Conservation (phyloP, 805 yeast species). For the Groenewaldozyma tartarivorans region DNA sequence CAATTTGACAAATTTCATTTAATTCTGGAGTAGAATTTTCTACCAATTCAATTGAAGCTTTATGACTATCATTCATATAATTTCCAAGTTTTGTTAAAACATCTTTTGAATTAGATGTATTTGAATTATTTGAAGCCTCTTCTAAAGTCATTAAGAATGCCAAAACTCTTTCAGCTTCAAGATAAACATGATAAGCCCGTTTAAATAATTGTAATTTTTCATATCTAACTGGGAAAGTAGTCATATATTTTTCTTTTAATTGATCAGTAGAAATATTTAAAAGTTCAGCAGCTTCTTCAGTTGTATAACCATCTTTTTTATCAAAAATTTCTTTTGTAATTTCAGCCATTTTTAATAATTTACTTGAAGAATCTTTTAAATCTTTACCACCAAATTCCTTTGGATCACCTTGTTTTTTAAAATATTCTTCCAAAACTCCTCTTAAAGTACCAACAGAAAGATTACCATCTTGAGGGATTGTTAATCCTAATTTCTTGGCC, state of each 20-base stretch:
- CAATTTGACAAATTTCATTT: conserved; percentile 45
- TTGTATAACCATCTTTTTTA: conserved; percentile 39
- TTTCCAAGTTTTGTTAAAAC: conserved; percentile 40
- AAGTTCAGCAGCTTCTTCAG: conserved; percentile 37
- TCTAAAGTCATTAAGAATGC: conserved; percentile 37
- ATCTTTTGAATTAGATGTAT: conserved; percentile 18
- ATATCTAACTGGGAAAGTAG: conserved; percentile 48
- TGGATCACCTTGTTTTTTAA: conserved; percentile 22
- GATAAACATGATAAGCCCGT: conserved; percentile 53
- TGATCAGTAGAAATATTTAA: conserved; percentile 36
- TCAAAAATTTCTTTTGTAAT: conserved; percentile 36
- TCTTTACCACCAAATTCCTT: conserved; percentile 35
- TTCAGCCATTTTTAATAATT: conserved; percentile 33
- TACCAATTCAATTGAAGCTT: conserved; percentile 38
- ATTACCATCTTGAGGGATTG: conserved; percentile 39
- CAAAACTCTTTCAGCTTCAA: conserved; percentile 52
- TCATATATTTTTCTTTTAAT: conserved; percentile 37
- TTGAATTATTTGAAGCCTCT: conserved; percentile 10
- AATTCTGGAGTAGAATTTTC: conserved; percentile 50
- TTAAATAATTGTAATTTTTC: conserved; percentile 45
- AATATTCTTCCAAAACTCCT: conserved; percentile 51
- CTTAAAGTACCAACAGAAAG: conserved; percentile 50
- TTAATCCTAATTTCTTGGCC: conserved; percentile 39
- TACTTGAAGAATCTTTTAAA: conserved; percentile 30
- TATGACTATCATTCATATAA: conserved; percentile 52